These are phyloP conservation scores for Stachybotrys echinatus DNA, from an alignment of 2,329 filamentous ascomycete genomes.

Conservation along the genomic window DNA sequence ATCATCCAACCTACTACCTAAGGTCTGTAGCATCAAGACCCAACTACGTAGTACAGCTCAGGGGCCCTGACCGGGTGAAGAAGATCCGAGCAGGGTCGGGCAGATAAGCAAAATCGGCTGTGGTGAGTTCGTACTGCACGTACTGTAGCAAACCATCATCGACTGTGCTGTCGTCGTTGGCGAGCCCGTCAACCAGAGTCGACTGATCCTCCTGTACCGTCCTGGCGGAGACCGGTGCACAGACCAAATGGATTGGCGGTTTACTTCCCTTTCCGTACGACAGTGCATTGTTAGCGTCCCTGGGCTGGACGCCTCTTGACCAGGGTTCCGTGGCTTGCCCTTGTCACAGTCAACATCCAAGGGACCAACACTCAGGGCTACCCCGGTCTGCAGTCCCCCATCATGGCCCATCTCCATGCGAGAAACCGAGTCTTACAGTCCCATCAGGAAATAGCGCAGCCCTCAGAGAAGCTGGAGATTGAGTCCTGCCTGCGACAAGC, in stretches of 20 bases:
- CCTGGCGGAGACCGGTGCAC: neutral
- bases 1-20: too few species aligned
- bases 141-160: too few species aligned
- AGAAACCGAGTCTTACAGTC: neutral
- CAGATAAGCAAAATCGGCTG: too few species aligned
- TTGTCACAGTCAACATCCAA: too few species aligned
- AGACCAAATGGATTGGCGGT: neutral
- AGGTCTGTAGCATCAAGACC: too few species aligned
- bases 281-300: neutral
- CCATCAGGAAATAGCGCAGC: neutral
- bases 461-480: neutral
- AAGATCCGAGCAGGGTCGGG: too few species aligned
- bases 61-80: too few species aligned
- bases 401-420: neutral
- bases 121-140: too few species aligned
- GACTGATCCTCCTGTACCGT: neutral
- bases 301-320: neutral
- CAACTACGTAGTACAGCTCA: too few species aligned
- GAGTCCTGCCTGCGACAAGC: neutral
- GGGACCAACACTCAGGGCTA: neutral
- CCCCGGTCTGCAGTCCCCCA: neutral
- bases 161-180: too few species aligned
- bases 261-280: neutral
- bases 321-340: neutral
- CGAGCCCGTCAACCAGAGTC: too few species aligned